Evolutionary conservation across 2,329 filamentous ascomycete genomes (phyloP), one percentile per base, ranked within the genome.

Genomic region (Akanthomyces uredinophilus): DNA sequence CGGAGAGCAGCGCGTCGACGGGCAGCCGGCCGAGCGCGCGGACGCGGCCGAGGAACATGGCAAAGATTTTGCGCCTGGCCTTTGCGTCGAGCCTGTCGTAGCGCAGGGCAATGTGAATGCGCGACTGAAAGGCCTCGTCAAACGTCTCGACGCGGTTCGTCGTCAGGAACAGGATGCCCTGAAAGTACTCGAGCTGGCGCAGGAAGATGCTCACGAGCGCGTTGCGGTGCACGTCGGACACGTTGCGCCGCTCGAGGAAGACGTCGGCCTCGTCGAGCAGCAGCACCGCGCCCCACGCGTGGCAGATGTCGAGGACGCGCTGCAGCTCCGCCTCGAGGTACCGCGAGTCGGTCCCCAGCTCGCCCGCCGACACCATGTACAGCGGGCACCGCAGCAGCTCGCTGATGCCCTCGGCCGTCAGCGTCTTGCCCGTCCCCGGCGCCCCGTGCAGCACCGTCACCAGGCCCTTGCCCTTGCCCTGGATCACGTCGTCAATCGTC

Each of bases 111-210:
- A 96, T 88, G 72, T 96, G 91, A 65, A 96, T 96, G 27, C 92
- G 86, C 11, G 87, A 91, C 71, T 95, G 90, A 79, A 96, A 96
- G 0, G 92, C 92, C 65, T 95, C 91, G 68, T 96, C 92, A 69
- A 96, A 96, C 0, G 90, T 93, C 78, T 89, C 85, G 1, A 96
- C 91, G 1, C 92, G 86, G 72, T 96, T 96, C 2, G 92, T 96
- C 0, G 92, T 96, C 29, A 96, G 75, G 78, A 96, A 96, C 5
- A 96, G 74, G 59, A 96, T 96, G 3, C 92, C 92, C 70, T 96
- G 90, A 76, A 96, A 96, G 73, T 96, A 96, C 74, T 97, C 93
- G 0, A 96, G 80, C 62, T 94, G 81, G 0, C 92, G 87, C 2
- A 96, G 78, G 79, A 96, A 96, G 69, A 96, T 91, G 72, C 87